Evolutionary conservation across 441 rosid genomes (phyloP).

Genomic region (Lepidium campestre): DNA sequence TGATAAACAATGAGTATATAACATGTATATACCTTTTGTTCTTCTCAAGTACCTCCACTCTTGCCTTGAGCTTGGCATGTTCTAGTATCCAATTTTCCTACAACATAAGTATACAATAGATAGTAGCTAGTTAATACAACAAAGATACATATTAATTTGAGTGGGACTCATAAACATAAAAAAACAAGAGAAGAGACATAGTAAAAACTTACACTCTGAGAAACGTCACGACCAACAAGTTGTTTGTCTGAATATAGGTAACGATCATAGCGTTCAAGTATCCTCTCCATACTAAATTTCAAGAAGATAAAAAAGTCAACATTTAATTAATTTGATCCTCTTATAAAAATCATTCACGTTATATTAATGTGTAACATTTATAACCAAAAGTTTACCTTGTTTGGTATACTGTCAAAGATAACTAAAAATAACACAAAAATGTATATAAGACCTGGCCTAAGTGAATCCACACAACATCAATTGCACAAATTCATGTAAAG

Average conservation of each 20-base stretch:
- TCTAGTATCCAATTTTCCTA: slow-evolving; percentile 80
- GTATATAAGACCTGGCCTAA: slow-evolving; percentile 16
- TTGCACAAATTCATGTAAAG: slow-evolving; percentile 13
- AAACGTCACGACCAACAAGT: slow-evolving; percentile 40
- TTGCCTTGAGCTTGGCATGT: slow-evolving; percentile 84
- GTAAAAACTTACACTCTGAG: slow-evolving; percentile 43
- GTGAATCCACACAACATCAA: not conserved
- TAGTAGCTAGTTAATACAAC: not conserved
- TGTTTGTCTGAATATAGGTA: slow-evolving; percentile 69
- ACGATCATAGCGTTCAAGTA: slow-evolving; percentile 86
- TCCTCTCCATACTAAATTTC: slow-evolving; percentile 71
- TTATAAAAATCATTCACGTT: not conserved
- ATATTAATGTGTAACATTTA: not conserved
- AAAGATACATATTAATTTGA: not conserved
- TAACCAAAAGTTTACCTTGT: slow-evolving; percentile 15
- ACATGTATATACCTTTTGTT: slow-evolving; percentile 54
- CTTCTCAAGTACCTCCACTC: slow-evolving; percentile 74
- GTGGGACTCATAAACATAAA: not conserved
- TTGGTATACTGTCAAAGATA: slow-evolving; percentile 18
- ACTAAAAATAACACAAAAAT: slow-evolving; percentile 19
- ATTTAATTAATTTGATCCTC: not conserved
- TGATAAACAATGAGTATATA: too few species aligned
- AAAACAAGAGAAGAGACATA: not conserved
- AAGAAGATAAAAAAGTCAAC: not conserved
- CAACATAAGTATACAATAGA: not conserved